Evolutionary conservation across 257 asterid genomes (phyloP).

Genomic region (Przewalskia tangutica): DNA sequence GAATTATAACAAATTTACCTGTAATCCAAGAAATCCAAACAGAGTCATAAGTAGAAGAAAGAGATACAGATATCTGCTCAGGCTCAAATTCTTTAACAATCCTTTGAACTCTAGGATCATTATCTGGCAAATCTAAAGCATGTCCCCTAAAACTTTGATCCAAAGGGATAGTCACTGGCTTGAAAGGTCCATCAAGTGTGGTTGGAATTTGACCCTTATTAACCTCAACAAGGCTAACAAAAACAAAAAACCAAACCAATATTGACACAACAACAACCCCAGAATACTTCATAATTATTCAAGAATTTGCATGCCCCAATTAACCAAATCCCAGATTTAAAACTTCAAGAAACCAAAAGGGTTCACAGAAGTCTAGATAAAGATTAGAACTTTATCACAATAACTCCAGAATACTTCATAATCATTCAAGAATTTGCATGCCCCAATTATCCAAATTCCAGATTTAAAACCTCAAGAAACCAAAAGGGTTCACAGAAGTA

Average conservation of each 20-base stretch:
- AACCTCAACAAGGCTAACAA: constrained; percentile 17
- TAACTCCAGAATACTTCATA: constrained; percentile 3
- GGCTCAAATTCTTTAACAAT: constrained; percentile 59
- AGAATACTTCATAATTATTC: constrained; percentile 13
- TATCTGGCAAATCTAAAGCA: constrained; percentile 76
- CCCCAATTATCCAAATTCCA: neutral
- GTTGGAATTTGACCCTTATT: constrained; percentile 36
- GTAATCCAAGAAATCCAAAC: constrained; percentile 95
- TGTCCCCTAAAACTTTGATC: constrained; percentile 65
- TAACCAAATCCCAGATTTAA: neutral
- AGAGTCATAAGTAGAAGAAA: constrained; percentile 62
- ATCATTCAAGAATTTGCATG: constrained; percentile 8
- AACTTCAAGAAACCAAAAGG: neutral
- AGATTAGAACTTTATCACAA: neutral
- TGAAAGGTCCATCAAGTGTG: constrained; percentile 76
- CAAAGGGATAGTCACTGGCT: constrained; percentile 68
- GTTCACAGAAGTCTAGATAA: neutral
- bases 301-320: neutral
- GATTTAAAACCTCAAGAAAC: neutral
- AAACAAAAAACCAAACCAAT: neutral
- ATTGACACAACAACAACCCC: constrained; percentile 3
- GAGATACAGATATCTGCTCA: constrained; percentile 79
- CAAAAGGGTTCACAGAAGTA: neutral
- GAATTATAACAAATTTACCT: constrained; percentile 24
- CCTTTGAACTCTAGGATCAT: constrained; percentile 71